Evolutionary conservation across 768 basidiomycete genomes (phyloP), one percentile per base, ranked within the genome.

Genomic region (Pisolithus sp.): DNA sequence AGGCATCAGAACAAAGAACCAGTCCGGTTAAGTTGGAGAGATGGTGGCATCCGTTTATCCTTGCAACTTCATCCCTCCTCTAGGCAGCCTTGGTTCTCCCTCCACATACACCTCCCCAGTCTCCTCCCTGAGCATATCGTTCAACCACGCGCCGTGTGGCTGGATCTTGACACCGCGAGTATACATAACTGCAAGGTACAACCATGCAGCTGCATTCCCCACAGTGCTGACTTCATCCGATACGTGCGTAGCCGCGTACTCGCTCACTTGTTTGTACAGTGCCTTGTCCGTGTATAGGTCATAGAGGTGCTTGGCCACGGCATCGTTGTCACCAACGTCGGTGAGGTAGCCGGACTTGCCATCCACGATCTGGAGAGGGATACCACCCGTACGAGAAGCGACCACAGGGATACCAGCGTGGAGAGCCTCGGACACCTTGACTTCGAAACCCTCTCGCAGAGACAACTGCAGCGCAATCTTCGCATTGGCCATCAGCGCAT

Each of bases 341-440:
- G 85, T 86, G 58, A 96, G 74, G 76, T 78, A 93, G 46, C 94
- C 94, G 56, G 87, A 90, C 69, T 90, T 85, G 49, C 91, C 93
- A 57, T 96, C 72, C 58, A 81, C 81, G 57, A 96, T 80, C 65
- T 97, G 94, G 44, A 96, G 81, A 39, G 94, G 94, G 63, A 97
- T 95, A 59, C 93, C 93, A 53, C 94, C 94, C 4, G 94, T 94
- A 52, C 76, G 76, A 48, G 77, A 84, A 7, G 89, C 89, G 60
- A 97, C 79, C 62, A 94, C 77, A 30, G 93, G 93, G 56, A 88
- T 87, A 54, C 88, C 88, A 28, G 90, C 83, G 68, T 94, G 89
- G 48, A 97, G 76, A n/a, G 89, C 91, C 71, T 95, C 91, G 44
- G 91, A 93, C 46, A 94, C 93, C 69, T 97, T 97, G 71, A 97